Evolutionary conservation across 805 yeast species (phyloP).

Genomic region (Zygoascus ofunaensis): DNA sequence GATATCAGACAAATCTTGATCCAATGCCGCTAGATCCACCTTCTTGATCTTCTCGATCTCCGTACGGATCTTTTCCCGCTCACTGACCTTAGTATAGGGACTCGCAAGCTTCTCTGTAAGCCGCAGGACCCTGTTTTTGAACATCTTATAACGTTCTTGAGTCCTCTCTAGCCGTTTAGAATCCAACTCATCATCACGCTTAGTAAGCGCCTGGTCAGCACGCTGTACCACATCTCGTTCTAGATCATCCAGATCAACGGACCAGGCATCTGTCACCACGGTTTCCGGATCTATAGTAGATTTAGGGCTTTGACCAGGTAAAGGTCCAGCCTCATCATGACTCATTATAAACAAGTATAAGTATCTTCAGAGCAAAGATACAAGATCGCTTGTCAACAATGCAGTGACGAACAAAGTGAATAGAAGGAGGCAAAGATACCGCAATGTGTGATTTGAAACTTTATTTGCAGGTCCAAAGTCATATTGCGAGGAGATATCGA

Average conservation of each 20-base stretch:
- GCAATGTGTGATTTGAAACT: too few relatives aligned
- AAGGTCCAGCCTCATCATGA: too few relatives aligned
- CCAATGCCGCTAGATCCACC: constrained; percentile 44
- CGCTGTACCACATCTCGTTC: constrained; percentile 57
- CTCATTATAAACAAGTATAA: too few relatives aligned
- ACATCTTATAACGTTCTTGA: constrained; percentile 36
- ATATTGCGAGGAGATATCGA: too few relatives aligned
- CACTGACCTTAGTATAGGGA: constrained; percentile 57
- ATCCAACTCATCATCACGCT: constrained; percentile 66
- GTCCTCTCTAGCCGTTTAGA: constrained; percentile 66
- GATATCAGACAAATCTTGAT: constrained; percentile 57
- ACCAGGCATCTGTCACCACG: constrained; percentile 13
- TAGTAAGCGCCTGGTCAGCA: constrained; percentile 54
- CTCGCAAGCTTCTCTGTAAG: constrained; percentile 42
- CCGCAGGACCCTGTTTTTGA: constrained; percentile 35
- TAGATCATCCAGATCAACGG: constrained; percentile 73
- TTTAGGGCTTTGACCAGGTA: too few relatives aligned
- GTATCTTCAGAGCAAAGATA: too few relatives aligned
- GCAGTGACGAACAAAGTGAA: too few relatives aligned
- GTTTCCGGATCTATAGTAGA: background rate
- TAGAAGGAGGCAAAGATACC: too few relatives aligned
- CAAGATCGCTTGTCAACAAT: too few relatives aligned
- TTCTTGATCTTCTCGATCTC: constrained; percentile 46
- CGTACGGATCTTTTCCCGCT: constrained; percentile 42
- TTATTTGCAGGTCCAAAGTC: too few relatives aligned